Conservation (phyloP, 225 moss, liverwort and hornwort genomes). For the Bryum argenteum region DNA sequence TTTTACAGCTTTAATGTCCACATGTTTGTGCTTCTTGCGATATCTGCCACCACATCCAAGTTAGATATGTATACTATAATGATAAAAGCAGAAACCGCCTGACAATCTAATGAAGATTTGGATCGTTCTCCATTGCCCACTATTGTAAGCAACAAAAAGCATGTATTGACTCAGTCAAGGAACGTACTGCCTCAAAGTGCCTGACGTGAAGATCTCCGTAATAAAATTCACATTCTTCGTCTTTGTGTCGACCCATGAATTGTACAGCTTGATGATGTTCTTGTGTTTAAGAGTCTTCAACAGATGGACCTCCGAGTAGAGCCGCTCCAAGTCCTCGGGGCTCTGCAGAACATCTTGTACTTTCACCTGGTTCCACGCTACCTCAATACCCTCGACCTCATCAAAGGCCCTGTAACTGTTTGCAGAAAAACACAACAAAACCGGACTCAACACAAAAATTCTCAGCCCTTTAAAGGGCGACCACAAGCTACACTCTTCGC, state of each 20-base stretch:
- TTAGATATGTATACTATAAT: background rate
- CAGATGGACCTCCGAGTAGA: slow-evolving; percentile 93
- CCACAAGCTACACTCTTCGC: slow-evolving; percentile 3
- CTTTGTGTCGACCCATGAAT: slow-evolving; percentile 97
- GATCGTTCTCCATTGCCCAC: slow-evolving; percentile 16
- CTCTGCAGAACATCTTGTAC: slow-evolving; percentile 91
- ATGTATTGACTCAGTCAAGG: slow-evolving; percentile 12
- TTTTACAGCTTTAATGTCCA: slow-evolving; percentile 94
- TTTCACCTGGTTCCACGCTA: slow-evolving; percentile 99
- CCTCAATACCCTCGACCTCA: slow-evolving; percentile 98
- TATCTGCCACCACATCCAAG: slow-evolving; percentile 53
- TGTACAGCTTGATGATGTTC: slow-evolving; percentile 95
- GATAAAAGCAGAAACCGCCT: slow-evolving; percentile 5
- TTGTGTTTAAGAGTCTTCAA: slow-evolving; percentile 90
- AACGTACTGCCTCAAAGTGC: slow-evolving; percentile 82
- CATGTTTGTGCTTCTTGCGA: slow-evolving; percentile 94
- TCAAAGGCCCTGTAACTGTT: slow-evolving; percentile 92
- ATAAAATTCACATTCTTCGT: slow-evolving; percentile 97
- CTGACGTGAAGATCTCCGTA: slow-evolving; percentile 95
- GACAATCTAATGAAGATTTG: background rate
- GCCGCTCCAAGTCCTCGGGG: slow-evolving; percentile 87
- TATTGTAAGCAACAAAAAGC: slow-evolving; percentile 12
- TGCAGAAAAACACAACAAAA: slow-evolving; percentile 5
- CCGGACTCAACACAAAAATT: slow-evolving; percentile 22
- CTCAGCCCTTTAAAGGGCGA: background rate